Conservation (phyloP, 768 basidiomycete species). For the Macrolepiota dolichaula region DNA sequence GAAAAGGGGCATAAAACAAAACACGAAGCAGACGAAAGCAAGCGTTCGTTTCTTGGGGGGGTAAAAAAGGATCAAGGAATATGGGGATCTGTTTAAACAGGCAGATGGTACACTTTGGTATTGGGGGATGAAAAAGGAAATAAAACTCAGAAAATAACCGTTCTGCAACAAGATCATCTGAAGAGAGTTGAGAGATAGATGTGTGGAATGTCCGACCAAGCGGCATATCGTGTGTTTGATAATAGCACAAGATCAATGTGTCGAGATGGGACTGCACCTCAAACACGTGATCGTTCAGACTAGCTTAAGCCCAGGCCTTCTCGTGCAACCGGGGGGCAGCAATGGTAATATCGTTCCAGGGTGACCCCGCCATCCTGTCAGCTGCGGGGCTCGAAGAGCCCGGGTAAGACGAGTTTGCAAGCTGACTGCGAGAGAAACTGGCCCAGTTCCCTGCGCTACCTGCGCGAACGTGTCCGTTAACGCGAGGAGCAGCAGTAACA, state of each 20-base stretch:
- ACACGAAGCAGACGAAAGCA: not conserved
- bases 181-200: not conserved
- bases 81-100: not conserved
- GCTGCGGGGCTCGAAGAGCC: conserved; percentile 51
- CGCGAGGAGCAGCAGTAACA: conserved; percentile 32
- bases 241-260: conserved; percentile 2
- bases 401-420: conserved; percentile 48
- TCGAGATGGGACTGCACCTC: not conserved
- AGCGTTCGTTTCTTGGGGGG: not conserved
- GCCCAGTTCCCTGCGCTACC: conserved; percentile 84
- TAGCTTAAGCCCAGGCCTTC: conserved; percentile 53
- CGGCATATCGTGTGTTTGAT: conserved; percentile 1
- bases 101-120: conserved; percentile 7
- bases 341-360: conserved; percentile 58
- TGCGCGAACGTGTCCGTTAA: conserved; percentile 68
- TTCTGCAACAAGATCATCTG: conserved; percentile 1
- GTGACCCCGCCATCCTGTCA: conserved; percentile 52
- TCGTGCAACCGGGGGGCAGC: conserved; percentile 47
- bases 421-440: conserved; percentile 52
- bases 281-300: not conserved
- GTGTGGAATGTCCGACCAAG: conserved; percentile 3
- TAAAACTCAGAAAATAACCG: not conserved
- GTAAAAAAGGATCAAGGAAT: not conserved
- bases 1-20: conserved; percentile 1
- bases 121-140: not conserved